phyloP scores from a whole-genome alignment of 2,329 filamentous ascomycete genomes.

The Raffaelea deltoideospora region DNA sequence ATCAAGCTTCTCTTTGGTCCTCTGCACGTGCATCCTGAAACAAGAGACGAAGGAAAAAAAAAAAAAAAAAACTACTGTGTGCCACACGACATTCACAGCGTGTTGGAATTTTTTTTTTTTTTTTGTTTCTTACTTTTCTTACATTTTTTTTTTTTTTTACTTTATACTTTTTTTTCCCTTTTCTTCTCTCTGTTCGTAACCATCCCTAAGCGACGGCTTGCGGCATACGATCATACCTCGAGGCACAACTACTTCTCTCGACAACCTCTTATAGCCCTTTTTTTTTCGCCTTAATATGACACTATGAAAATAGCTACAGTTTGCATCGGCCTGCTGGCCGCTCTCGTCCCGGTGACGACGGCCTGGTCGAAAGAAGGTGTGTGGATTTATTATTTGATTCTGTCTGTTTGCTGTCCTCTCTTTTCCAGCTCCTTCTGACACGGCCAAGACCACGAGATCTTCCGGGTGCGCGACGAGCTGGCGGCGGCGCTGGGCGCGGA shows the following conservation, averaged over 20 bases:
- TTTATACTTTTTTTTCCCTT: background rate
- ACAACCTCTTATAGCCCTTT: background rate
- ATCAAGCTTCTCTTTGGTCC: too few relatives aligned
- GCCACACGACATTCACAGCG: too few relatives aligned
- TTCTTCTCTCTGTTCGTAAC: background rate
- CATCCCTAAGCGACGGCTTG: too few relatives aligned
- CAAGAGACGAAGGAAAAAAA: too few relatives aligned
- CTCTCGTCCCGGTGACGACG: constrained; percentile 49
- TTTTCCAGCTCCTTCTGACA: constrained; percentile 1
- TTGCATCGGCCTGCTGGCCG: constrained; percentile 52
- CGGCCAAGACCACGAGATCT: constrained; percentile 80
- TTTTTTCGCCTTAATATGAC: constrained; percentile 22
- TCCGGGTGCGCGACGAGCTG: constrained; percentile 84
- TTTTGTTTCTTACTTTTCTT: background rate
- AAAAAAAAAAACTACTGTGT: too few relatives aligned
- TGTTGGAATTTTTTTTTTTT: background rate
- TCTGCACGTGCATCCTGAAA: too few relatives aligned
- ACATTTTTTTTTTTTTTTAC: background rate
- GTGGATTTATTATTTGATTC: too few relatives aligned
- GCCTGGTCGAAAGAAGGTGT: constrained; percentile 81
- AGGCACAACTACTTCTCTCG: too few relatives aligned
- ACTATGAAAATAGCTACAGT: constrained; percentile 59
- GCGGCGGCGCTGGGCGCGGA: constrained; percentile 57
- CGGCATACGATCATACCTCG: too few relatives aligned
- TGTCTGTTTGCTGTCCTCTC: constrained; percentile 1